Base-by-base conservation (phyloP, 2,329 filamentous ascomycete species). In the Cladosporium cucumerinum region DNA sequence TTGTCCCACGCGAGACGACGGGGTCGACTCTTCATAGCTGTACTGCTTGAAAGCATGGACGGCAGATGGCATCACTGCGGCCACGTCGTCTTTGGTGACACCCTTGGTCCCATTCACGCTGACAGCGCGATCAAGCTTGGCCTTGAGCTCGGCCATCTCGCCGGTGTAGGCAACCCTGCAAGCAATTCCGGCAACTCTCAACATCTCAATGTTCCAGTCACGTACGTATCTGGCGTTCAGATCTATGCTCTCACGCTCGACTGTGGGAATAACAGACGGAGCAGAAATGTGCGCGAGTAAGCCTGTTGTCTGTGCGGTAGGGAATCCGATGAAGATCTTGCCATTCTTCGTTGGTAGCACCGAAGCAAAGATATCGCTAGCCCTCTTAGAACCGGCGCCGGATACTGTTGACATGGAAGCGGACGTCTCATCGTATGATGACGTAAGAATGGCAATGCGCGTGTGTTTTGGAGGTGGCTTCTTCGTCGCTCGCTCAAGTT, bases 221-320 rank as follows among this genome's bases (percentile, higher is more conserved):
- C 93, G 89, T 18, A 99, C 94, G 83, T 93, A 97, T 64, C 93
- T 87, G 18, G 95, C 96, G 75, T 99, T 98, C 68, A 99, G 83
- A 77, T 99, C 95, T 65, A 99, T 97, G 62, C 92, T 95, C 75
- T 99, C 95, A 74, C 95, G 88, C 78, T 99, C 95, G 2, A 99
- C 96, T 0, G 95, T 99, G 0, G 95, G 95, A 65, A 99, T 99
- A 16, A 99, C 89, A 0, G 94, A 97, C 1, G 93, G 95, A 0
- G 95, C 95, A 14, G 94, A 98, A 32, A 99, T 90, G 76, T 99
- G 95, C 75, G 96, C 90, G 18, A 94, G 91, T 30, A 94, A 88
- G 63, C 94, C 95, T 0, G 96, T 99, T 0, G 95, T 99, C 79
- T 99, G 95, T 70, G 94, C 93, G 1, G 95, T 99, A 3, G 95